Evolutionary conservation across 352 stramenopile species (phyloP).

Genomic region (Pythium insidiosum): DNA sequence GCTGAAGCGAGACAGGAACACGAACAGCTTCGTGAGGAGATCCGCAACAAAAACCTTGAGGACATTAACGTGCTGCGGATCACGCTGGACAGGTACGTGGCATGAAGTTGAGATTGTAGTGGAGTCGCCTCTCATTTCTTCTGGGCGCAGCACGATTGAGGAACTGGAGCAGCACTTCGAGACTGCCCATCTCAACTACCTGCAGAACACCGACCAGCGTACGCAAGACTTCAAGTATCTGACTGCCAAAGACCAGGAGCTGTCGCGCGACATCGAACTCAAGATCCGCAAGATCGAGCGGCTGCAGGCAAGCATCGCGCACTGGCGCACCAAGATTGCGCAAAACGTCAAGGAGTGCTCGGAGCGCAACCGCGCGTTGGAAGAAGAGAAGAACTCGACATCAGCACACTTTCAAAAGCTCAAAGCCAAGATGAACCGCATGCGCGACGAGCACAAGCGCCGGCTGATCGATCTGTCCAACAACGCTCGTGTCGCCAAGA

Average conservation of each 20-base stretch:
- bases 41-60: constrained; percentile 93
- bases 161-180: constrained; percentile 94
- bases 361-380: constrained; percentile 84
- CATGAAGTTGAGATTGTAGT: too few species aligned
- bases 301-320: constrained; percentile 81
- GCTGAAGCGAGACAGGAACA: constrained; percentile 69
- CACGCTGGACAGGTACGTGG: constrained; percentile 71
- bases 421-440: constrained; percentile 87
- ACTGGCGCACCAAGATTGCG: constrained; percentile 90
- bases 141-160: constrained; percentile 66
- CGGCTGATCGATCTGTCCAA: constrained; percentile 78
- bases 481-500: constrained; percentile 69
- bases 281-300: constrained; percentile 93
- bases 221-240: constrained; percentile 94
- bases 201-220: constrained; percentile 91
- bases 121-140: neutral
- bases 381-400: constrained; percentile 88
- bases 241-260: constrained; percentile 87
- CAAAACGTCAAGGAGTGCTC: constrained; percentile 87
- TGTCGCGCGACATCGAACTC: constrained; percentile 89
- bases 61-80: constrained; percentile 92
- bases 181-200: constrained; percentile 86
- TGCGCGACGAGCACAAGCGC: constrained; percentile 75
- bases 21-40: constrained; percentile 89
- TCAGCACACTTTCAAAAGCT: constrained; percentile 76